A percentile compares a stretch with the other conserved stretches of the same genome.
Conservation (phyloP, 495 filamentous ascomycete species). For the Aspergillus homomorphus region DNA sequence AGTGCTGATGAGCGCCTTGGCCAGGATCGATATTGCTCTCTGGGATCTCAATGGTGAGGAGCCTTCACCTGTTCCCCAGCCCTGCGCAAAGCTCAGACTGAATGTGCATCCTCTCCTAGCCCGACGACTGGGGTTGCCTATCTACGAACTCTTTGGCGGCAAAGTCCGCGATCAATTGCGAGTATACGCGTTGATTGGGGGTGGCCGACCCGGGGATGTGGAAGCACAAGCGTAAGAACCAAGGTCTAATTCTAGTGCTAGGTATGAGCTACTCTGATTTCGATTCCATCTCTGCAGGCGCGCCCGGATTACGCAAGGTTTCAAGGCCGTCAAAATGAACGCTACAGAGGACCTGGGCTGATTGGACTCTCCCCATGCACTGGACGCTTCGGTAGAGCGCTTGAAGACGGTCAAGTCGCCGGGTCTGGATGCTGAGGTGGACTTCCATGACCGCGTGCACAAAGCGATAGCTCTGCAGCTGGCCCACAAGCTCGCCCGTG, state of each 20-base stretch:
- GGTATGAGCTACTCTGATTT: not conserved
- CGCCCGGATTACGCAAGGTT: constrained; percentile 64
- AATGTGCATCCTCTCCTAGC: not conserved
- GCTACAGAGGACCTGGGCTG: constrained; percentile 73
- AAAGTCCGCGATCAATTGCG: constrained; percentile 67
- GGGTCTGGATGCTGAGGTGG: constrained; percentile 67
- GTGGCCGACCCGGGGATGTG: constrained; percentile 67
- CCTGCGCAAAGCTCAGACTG: not conserved
- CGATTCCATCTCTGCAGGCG: constrained; percentile 48
- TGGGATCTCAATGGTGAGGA: constrained; percentile 65
- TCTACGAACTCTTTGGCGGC: constrained; percentile 69
- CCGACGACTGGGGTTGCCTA: constrained; percentile 55
- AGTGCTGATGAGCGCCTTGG: constrained; percentile 73
- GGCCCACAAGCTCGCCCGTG: constrained; percentile 67
- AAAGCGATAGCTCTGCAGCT: constrained; percentile 78
- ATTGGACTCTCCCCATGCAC: constrained; percentile 64
- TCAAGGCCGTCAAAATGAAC: constrained; percentile 76
- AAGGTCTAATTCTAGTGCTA: not conserved
- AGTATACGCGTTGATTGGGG: constrained; percentile 82
- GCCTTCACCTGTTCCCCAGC: not conserved
- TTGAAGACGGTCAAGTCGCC: constrained; percentile 64
- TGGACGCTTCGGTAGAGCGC: constrained; percentile 61
- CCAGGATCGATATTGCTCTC: constrained; percentile 73
- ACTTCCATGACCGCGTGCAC: constrained; percentile 76
- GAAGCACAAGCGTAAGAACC: constrained; percentile 26